Percentiles rank a stretch among this genome's conserved stretches.
Conservation (phyloP, 2,329 filamentous ascomycete genomes). For the Botrytis elliptica region DNA sequence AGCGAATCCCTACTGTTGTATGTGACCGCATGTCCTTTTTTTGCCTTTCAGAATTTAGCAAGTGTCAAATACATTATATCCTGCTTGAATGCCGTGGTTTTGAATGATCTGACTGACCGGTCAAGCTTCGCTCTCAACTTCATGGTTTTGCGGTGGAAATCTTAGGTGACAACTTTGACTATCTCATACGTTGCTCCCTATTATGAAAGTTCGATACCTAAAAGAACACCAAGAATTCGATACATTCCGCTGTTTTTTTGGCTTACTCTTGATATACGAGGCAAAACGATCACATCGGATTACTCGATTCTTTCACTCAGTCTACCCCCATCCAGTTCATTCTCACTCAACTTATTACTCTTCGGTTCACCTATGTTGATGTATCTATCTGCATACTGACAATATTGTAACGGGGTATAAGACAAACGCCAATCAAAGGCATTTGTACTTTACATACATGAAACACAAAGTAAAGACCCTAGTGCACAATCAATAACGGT, state of each 20-base stretch:
- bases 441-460: too few relatives aligned
- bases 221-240: neutral
- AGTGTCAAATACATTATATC: neutral
- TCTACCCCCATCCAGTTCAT: neutral
- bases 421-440: neutral
- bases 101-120: neutral
- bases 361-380: neutral
- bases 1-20: slow-evolving; percentile 12
- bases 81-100: neutral
- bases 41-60: neutral
- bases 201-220: neutral
- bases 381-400: neutral
- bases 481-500: too few relatives aligned
- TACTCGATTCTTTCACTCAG: neutral
- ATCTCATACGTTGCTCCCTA: neutral
- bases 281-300: neutral
- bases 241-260: neutral
- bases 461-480: too few relatives aligned
- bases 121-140: neutral
- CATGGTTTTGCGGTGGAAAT: neutral
- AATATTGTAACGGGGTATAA: too few relatives aligned
- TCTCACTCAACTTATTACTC: neutral
- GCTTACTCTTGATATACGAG: neutral
- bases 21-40: neutral
- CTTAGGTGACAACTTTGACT: neutral